Evolutionary conservation across 2,329 filamentous ascomycete genomes (phyloP), one percentile per base, ranked within the genome.

Genomic region (Claviceps fusiformis): DNA sequence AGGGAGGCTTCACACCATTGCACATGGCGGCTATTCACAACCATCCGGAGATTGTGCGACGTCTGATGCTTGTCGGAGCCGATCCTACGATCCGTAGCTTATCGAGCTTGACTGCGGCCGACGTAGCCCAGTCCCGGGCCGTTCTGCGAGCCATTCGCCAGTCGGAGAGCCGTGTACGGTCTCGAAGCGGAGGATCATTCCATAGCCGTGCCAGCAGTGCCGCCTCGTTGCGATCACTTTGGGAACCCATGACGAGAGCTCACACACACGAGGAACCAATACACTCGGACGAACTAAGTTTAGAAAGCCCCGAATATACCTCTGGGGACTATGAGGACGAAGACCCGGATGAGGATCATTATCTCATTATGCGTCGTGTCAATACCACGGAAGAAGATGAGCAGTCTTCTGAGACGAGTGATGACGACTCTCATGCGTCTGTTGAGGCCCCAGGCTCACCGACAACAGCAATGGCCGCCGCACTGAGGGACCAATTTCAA

Each of bases 21-120:
- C 88, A 95, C 67, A 80, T 92, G 65, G 89, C 89, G 24, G 83
- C 86, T 31, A 78, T 95, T 64, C 85, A 87, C 67, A 81, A 85
- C 58, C 84, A 90, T 63, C 73, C 81, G 11, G 83, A 89, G 64
- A 89, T 93, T 60, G 84, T 92, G 15, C 79, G 85, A 57, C 81
- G 86, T 15, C 76, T 95, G 56, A 82, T 91, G 60, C 75, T 86
- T 29, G 79, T 81, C 45, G 86, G 87, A 44, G 87, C 87, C 2
- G 85, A 90, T 68, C 80, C 86, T 37, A 82, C 78, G 48, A 75
- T 87, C 57, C 78, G 83, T 60, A 91, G 83, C 63, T 70, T 87
- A 50, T 82, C 83, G 52, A 85, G 85, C 27, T 83, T 86, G 59
- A 84, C 82, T 3, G 78, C 87, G 17, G 78, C 83, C 3, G 87